These are phyloP conservation scores for Saturnispora dispora DNA, from an alignment of 805 yeast genomes.

Conservation along the genomic window DNA sequence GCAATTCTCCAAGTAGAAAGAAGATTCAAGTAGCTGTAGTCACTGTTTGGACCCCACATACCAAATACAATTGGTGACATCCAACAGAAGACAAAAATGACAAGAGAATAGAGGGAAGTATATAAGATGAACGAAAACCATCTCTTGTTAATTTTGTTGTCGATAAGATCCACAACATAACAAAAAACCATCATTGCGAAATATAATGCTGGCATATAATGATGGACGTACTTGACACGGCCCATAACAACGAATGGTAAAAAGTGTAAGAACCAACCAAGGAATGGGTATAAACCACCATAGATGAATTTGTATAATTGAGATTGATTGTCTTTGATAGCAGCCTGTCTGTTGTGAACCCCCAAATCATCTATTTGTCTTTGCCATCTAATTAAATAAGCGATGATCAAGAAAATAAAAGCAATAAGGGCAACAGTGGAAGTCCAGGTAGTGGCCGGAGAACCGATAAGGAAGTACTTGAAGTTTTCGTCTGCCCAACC, in stretches of 20 bases:
- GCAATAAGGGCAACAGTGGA: conserved; percentile 51
- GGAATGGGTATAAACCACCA: conserved; percentile 76
- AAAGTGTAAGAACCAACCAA: conserved; percentile 86
- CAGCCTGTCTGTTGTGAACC: conserved; percentile 13
- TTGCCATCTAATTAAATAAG: conserved; percentile 65
- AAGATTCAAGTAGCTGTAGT: conserved; percentile 45
- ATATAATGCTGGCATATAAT: conserved; percentile 89
- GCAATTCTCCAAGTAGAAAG: conserved; percentile 44
- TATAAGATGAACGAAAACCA: conserved; percentile 31
- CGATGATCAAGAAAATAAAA: conserved; percentile 38
- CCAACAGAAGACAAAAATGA: conserved; percentile 50
- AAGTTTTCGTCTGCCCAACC: conserved; percentile 53
- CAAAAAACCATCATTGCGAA: conserved; percentile 79
- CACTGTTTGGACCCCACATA: conserved; percentile 48
- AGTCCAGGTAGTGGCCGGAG: conserved; percentile 73
- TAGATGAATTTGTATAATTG: conserved; percentile 30
- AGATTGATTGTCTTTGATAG: conserved; percentile 6
- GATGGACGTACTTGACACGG: conserved; percentile 94
- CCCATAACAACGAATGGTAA: conserved; percentile 89
- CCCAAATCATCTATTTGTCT: conserved; percentile 62
- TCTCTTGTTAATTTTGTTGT: conserved; percentile 16
- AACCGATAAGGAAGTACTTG: conserved; percentile 63
- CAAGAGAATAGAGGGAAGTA: conserved; percentile 35
- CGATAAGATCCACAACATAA: conserved; percentile 42
- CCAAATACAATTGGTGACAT: conserved; percentile 73